Conservation (phyloP, 2,329 filamentous ascomycete genomes). For the Apiospora hydei region DNA sequence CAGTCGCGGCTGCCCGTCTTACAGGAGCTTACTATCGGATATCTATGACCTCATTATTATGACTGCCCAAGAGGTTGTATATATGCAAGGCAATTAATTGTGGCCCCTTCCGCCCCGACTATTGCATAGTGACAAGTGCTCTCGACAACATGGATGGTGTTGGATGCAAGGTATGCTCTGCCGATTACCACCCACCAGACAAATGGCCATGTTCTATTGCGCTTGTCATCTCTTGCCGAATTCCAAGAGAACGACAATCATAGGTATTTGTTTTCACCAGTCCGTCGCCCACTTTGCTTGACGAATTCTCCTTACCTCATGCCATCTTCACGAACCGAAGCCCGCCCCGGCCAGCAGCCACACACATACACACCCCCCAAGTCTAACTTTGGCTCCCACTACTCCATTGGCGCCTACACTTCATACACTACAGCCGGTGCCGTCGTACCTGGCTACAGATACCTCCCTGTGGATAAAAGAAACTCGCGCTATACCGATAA, state of each 20-base stretch:
- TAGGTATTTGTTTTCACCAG: conserved; percentile 13
- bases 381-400: conserved; percentile 8
- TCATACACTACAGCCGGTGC: background rate
- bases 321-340: conserved; percentile 4
- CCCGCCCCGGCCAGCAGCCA: background rate
- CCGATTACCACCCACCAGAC: background rate
- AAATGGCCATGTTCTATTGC: background rate
- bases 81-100: background rate
- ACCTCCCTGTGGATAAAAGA: background rate
- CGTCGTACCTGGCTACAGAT: conserved; percentile 7
- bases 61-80: background rate
- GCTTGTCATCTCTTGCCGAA: background rate
- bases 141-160: background rate
- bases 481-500: background rate
- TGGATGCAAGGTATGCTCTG: background rate
- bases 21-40: conserved; percentile 14
- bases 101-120: background rate
- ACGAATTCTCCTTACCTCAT: background rate
- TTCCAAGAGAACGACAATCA: too few relatives aligned
- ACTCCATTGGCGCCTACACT: background rate
- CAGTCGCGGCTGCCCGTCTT: conserved; percentile 3
- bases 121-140: conserved; percentile 3
- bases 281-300: background rate
- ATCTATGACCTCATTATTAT: conserved; percentile 29
- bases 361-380: background rate